Evolutionary conservation across 2,329 filamentous ascomycete species (phyloP), one percentile per base, ranked within the genome.

Genomic region (Exophiala calicioides): DNA sequence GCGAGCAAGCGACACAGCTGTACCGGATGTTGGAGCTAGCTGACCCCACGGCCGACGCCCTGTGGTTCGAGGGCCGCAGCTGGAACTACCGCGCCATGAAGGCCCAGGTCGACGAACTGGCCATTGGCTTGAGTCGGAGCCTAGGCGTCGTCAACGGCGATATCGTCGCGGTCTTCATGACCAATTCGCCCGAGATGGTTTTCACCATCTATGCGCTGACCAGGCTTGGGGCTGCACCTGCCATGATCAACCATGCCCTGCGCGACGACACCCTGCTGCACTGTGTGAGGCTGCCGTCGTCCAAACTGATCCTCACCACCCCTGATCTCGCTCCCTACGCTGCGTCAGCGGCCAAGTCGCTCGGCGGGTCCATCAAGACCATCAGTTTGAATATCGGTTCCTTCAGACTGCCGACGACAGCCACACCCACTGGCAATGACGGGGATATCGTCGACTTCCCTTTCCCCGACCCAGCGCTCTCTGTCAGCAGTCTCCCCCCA

Each of bases 141-240:
- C 62, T 66, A 39, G 68, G 63, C 7, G 57, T 75, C 10, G 57
- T 59, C 20, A 42, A 62, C 0, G 67, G 68, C 2, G 71, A 75
- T 47, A 67, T 67, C 33, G 67, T 76, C 12, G 71, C 65, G 3
- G 65, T 76, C 2, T 76, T 73, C 58, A 72, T 67, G 36, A 70
- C 65, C 9, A 77, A 77, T 50, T 75, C 71, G 1, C 72, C 71
- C 0, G 73, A 76, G 52, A 74, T 76, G 70, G 64, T 74, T 2
- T 62, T 74, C 13, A 60, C 62, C 1, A 61, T 70, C 10, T 65
- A 71, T 34, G 73, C 72, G 1, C 58, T 76, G n/a, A 66, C 70
- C 0, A 74, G 72, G 47, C 47, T 76, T 26, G 71, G 73, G 13
- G 71, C 68, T 10, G 66, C 73, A 4, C 64, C 67, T 27, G 71